Conservation (phyloP, 139 green algal species). For the Medakamo hakoo region DNA sequence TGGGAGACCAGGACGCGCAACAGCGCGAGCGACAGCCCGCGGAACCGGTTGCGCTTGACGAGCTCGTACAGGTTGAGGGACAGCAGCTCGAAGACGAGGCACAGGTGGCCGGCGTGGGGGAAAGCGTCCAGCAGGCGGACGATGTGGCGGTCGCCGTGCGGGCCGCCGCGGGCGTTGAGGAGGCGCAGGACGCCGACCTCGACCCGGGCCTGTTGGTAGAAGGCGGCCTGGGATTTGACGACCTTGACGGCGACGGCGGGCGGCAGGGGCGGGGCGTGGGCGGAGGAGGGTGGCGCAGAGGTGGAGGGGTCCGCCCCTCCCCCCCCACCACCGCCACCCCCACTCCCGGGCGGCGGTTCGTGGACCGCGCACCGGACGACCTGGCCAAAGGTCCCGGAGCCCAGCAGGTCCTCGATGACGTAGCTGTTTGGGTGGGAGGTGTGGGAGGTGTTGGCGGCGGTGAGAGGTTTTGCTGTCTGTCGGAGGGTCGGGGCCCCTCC, state of each 20-base stretch:
- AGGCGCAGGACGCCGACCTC: constrained; percentile 85
- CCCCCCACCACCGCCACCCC: neutral
- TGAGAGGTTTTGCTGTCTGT: neutral
- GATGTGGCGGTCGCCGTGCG: constrained; percentile 66
- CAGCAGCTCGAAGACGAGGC: constrained; percentile 95
- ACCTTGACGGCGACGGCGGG: constrained; percentile 74
- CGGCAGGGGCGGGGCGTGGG: neutral
- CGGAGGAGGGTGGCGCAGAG: too few relatives aligned
- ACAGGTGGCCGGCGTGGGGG: constrained; percentile 78
- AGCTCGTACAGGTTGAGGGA: constrained; percentile 96
- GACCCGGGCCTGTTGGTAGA: constrained; percentile 67
- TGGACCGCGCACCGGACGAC: constrained; percentile 59
- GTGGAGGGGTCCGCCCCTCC: constrained; percentile 2
- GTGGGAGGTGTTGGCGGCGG: neutral
- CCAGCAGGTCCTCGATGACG: constrained; percentile 60
- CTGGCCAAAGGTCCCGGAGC: constrained; percentile 91
- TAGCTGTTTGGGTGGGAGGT: constrained; percentile 27
- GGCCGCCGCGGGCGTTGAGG: constrained; percentile 73
- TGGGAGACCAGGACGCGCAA: constrained; percentile 72
- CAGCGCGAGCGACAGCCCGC: constrained; percentile 71
- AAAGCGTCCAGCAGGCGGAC: constrained; percentile 90
- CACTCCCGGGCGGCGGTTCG: neutral
- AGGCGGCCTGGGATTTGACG: constrained; percentile 97
- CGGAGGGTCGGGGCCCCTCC: neutral
- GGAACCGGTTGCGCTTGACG: constrained; percentile 83